Base-by-base conservation (phyloP, 2,329 filamentous ascomycete genomes). In the Calonectria pseudoturangicola region DNA sequence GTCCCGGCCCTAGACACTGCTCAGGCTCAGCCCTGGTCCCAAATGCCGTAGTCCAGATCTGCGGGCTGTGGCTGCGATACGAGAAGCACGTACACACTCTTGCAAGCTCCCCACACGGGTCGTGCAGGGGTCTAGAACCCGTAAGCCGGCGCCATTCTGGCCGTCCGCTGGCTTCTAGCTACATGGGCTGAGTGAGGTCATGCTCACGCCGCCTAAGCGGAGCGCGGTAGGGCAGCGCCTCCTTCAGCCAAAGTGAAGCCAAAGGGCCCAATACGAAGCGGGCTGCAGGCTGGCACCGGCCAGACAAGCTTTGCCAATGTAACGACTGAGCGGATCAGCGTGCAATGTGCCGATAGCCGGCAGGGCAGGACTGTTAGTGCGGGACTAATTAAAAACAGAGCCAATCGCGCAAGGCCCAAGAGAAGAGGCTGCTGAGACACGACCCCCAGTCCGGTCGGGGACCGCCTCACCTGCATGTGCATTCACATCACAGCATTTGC, bases 131-230 rank as follows among this genome's bases (percentile, higher is more conserved):
- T 51, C 33, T 21, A n/a, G 39, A 60, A 39, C 33, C 66, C 30
- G 45, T 62, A 48, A 45, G 64, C 64, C 64, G 64, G 64, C 48
- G 64, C 56, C 64, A 47, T 56, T 66, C 58, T 63, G n/a, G 58
- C 39, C 39, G 16, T 47, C 36, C 6, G 21, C 41, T 47, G 58
- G 10, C 28, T 27, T 51, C 48, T 9, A 51, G n/a, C 54, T 18
- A 16, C n/a, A 21, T 33, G 54, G 36, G 54, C 54, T 60, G 54
- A 41, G 54, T 60, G 54, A 60, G 54, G 54, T 60, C 21, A 60
- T 60, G 54, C 33, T 27, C 33, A 41, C 33, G n/a, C 30, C 25
- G 30, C n/a, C 54, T 15, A 33, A 39, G 30, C 54, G 28, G n/a
- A 21, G 30, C 33, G n/a, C 33, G n/a, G n/a, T 58, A 39, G 54